Evolutionary conservation across 2,329 filamentous ascomycete species (phyloP).

Genomic region (Alternaria burnsii): DNA sequence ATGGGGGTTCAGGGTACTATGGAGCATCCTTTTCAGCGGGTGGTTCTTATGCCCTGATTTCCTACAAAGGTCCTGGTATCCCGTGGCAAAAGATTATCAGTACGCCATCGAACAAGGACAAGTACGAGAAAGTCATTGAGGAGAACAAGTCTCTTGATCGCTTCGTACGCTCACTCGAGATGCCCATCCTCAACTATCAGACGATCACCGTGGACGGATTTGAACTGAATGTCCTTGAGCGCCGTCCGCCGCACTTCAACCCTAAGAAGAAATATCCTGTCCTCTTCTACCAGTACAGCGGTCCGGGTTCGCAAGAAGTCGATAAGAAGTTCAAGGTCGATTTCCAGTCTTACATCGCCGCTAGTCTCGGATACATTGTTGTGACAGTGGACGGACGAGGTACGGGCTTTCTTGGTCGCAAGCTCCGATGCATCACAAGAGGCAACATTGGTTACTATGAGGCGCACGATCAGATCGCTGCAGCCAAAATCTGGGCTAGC

Average conservation of each 20-base stretch:
- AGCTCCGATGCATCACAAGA: constrained; percentile 81
- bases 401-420: constrained; percentile 88
- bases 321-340: constrained; percentile 82
- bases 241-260: constrained; percentile 88
- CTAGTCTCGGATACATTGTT: constrained; percentile 87
- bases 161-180: constrained; percentile 76
- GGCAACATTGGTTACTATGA: constrained; percentile 87
- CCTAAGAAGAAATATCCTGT: constrained; percentile 87
- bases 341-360: constrained; percentile 89
- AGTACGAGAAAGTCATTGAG: constrained; percentile 77
- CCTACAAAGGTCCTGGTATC: constrained; percentile 82
- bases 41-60: constrained; percentile 83
- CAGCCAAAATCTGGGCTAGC: constrained; percentile 81
- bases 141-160: constrained; percentile 76
- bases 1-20: constrained; percentile 78
- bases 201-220: constrained; percentile 85
- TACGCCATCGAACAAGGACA: constrained; percentile 72
- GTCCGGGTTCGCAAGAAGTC: constrained; percentile 91
- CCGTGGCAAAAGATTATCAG: constrained; percentile 92
- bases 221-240: constrained; percentile 77
- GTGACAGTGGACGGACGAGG: constrained; percentile 94
- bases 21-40: constrained; percentile 82
- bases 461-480: constrained; percentile 87
- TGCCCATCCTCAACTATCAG: constrained; percentile 83
- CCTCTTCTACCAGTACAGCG: constrained; percentile 93